These are phyloP conservation scores for Aphanomyces stellatus DNA, from an alignment of 352 stramenopile genomes.

Conservation along the genomic window DNA sequence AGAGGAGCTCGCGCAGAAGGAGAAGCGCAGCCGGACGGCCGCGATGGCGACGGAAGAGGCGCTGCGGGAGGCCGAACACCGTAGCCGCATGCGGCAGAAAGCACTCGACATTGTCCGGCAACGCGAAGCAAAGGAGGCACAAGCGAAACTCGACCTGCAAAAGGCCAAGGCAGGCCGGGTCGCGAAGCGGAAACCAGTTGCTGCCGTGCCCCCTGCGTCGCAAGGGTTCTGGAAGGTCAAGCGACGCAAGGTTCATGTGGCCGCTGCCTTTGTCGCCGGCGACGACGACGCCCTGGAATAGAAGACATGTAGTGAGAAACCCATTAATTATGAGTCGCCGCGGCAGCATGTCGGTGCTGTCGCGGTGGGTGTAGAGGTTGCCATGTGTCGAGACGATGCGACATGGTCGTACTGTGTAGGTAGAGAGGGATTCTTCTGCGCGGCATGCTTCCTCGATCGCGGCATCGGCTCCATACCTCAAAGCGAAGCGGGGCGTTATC, in stretches of 20 bases:
- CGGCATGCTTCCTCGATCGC: too few relatives aligned
- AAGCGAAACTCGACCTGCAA: not conserved
- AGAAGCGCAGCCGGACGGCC: constrained; percentile 67
- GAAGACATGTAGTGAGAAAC: not conserved
- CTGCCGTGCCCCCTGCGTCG: not conserved
- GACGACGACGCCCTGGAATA: not conserved
- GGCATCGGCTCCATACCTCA: not conserved
- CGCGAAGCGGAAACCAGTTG: constrained; percentile 5
- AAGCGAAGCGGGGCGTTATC: not conserved
- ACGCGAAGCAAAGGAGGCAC: constrained; percentile 3
- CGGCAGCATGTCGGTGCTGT: too few relatives aligned
- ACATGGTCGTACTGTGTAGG: too few relatives aligned
- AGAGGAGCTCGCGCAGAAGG: constrained; percentile 63
- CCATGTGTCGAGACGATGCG: too few relatives aligned
- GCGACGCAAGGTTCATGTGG: not conserved
- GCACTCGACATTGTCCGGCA: not conserved
- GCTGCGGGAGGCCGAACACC: constrained; percentile 62
- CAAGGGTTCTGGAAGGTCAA: constrained; percentile 21
- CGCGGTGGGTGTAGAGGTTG: too few relatives aligned
- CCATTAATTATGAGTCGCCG: too few relatives aligned
- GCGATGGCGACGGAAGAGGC: constrained; percentile 73
- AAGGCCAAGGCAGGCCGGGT: not conserved
- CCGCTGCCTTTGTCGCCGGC: not conserved
- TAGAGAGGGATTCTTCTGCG: too few relatives aligned
- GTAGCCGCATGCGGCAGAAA: constrained; percentile 31